These are phyloP conservation scores for Xylaria acuta DNA, from an alignment of 495 filamentous ascomycete species.

Conservation along the genomic window DNA sequence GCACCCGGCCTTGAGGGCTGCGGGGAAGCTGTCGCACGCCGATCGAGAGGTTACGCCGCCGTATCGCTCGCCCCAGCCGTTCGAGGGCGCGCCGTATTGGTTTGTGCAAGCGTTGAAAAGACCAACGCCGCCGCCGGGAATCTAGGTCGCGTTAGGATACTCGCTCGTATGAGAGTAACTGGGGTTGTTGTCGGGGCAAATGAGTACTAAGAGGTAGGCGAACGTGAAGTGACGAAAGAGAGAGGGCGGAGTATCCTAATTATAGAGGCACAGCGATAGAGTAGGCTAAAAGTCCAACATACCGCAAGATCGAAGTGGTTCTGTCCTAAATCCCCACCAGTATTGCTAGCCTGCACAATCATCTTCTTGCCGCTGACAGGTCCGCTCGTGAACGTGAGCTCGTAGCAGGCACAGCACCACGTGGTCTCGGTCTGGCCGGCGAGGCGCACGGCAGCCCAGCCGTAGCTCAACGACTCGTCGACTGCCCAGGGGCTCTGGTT, in stretches of 20 bases:
- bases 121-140: conserved; percentile 72
- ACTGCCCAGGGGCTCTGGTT: conserved; percentile 70
- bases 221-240: conserved; percentile 5
- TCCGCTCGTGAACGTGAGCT: conserved; percentile 68
- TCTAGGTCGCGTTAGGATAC: conserved; percentile 39
- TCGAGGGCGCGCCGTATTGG: conserved; percentile 64
- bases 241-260: conserved; percentile 50
- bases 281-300: conserved; percentile 24
- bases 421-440: conserved; percentile 55
- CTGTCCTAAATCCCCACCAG: conserved; percentile 61
- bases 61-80: conserved; percentile 68
- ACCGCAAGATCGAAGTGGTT: conserved; percentile 70
- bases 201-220: background rate
- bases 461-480: conserved; percentile 62
- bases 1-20: conserved; percentile 65
- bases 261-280: background rate
- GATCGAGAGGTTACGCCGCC: conserved; percentile 61
- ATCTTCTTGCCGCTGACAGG: conserved; percentile 65
- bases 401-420: conserved; percentile 75
- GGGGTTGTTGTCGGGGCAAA: background rate
- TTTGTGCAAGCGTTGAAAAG: conserved; percentile 67
- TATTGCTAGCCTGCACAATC: conserved; percentile 73
- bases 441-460: conserved; percentile 67
- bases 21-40: conserved; percentile 63
- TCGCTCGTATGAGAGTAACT: background rate